Evolutionary conservation across 1,139 yeast species (phyloP).

Genomic region (Candida pseudoviswanathii): DNA sequence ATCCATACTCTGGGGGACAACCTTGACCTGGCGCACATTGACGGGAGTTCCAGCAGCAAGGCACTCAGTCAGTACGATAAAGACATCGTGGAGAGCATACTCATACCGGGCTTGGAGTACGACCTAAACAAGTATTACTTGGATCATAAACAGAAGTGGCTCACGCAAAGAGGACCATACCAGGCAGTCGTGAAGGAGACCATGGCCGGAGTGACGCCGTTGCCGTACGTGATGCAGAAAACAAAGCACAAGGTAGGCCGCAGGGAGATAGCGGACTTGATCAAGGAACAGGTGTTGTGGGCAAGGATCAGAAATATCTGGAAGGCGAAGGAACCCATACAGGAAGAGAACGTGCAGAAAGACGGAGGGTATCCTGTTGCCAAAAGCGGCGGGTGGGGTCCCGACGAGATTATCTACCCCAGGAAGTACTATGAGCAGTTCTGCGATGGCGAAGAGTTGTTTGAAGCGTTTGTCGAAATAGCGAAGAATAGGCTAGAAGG

Average conservation of each 20-base stretch:
- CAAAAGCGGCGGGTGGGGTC: constrained; percentile 33
- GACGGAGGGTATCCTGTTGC: constrained; percentile 34
- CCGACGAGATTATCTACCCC: constrained; percentile 31
- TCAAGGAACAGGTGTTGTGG: constrained; percentile 31
- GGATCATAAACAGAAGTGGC: constrained; percentile 19
- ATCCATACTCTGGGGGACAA: constrained; percentile 10
- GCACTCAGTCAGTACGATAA: constrained; percentile 29
- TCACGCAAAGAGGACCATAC: constrained; percentile 41
- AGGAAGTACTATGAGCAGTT: constrained; percentile 28
- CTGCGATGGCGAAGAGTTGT: constrained; percentile 33
- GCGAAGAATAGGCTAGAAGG: constrained; percentile 5
- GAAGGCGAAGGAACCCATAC: constrained; percentile 19
- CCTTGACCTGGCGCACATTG: constrained; percentile 7
- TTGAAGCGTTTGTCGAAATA: constrained; percentile 34
- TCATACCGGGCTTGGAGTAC: constrained; percentile 41
- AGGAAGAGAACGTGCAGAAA: constrained; percentile 11
- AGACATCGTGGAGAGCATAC: constrained; percentile 34
- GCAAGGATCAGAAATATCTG: constrained; percentile 30
- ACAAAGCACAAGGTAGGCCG: constrained; percentile 21
- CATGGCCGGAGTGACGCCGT: constrained; percentile 33
- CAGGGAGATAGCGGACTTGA: constrained; percentile 33
- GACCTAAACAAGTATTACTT: constrained; percentile 36
- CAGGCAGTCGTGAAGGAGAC: constrained; percentile 33
- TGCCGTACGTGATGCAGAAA: constrained; percentile 36
- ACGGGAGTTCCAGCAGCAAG: constrained; percentile 5